phyloP scores from a whole-genome alignment of 31 red algal genomes.

The Endocladia muricata region DNA sequence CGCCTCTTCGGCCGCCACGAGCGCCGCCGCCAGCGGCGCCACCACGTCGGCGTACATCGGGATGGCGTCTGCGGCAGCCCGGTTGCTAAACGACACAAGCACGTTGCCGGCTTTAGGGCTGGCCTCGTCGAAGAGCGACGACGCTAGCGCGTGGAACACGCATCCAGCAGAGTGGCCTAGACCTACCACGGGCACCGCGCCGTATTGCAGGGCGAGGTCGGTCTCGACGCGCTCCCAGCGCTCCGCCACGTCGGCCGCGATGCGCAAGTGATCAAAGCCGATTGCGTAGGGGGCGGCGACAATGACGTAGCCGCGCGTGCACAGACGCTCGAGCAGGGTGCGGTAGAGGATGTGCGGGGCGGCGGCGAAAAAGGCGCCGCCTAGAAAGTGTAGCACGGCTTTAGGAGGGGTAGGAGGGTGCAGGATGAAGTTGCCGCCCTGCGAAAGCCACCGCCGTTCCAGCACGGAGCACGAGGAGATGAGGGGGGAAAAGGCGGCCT shows the following conservation, averaged over 20 bases:
- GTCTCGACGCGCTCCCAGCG: constrained; percentile 52
- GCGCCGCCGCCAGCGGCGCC: background rate
- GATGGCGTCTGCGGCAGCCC: constrained; percentile 58
- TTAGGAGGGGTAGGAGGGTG: constrained; percentile 36
- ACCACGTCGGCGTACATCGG: constrained; percentile 49
- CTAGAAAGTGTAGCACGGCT: constrained; percentile 88
- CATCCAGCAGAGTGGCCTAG: constrained; percentile 76
- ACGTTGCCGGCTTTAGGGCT: constrained; percentile 49
- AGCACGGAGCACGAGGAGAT: constrained; percentile 15
- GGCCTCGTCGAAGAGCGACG: constrained; percentile 64
- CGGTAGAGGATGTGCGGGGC: constrained; percentile 74
- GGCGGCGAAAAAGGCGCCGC: constrained; percentile 82
- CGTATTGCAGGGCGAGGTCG: constrained; percentile 61
- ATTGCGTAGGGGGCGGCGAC: constrained; percentile 75
- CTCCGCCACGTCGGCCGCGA: constrained; percentile 38
- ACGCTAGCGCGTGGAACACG: constrained; percentile 56
- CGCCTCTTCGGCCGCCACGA: background rate
- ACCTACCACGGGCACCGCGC: constrained; percentile 78
- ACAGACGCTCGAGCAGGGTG: constrained; percentile 49
- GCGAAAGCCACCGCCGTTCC: constrained; percentile 2
- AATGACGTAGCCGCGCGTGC: constrained; percentile 59
- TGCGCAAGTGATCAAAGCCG: constrained; percentile 55
- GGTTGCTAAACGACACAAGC: constrained; percentile 79
- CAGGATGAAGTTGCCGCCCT: constrained; percentile 28
- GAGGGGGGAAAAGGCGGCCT: constrained; percentile 14